A percentile compares a stretch with the other conserved stretches of the same genome.
Evolutionary conservation across 257 asterid genomes (phyloP).

Genomic region (Anisodus acutangulus): DNA sequence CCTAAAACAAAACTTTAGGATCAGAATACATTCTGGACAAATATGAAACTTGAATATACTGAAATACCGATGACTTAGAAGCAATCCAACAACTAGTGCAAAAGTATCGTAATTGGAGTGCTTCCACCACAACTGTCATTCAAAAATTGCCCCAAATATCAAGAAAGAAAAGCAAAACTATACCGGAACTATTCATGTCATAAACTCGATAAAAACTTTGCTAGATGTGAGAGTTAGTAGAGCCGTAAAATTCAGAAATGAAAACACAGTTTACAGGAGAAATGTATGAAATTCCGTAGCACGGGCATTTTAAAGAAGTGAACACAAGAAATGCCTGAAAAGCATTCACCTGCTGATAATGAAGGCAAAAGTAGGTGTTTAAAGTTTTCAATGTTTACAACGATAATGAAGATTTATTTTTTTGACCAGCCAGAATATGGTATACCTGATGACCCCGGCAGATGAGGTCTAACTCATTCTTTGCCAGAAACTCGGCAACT

Average conservation of each 20-base stretch:
- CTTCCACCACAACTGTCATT: background rate
- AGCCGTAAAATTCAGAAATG: background rate
- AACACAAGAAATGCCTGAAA: background rate
- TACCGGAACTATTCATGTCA: background rate
- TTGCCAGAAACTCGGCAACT: constrained; percentile 68
- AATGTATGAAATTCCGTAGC: background rate
- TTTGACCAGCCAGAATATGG: constrained; percentile 8
- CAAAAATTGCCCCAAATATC: background rate
- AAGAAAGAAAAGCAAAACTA: background rate
- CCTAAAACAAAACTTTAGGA: constrained; percentile 44
- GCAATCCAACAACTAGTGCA: background rate
- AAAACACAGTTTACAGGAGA: background rate
- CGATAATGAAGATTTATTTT: background rate
- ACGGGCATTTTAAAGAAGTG: background rate
- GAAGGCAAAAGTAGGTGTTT: background rate
- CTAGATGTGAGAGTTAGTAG: background rate
- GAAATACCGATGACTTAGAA: background rate
- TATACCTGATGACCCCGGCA: constrained; percentile 90
- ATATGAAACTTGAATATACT: background rate
- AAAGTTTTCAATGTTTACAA: background rate
- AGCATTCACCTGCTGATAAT: background rate
- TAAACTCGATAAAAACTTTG: background rate
- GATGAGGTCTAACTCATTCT: constrained; percentile 70
- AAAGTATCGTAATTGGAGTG: background rate
- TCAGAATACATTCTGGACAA: background rate